Base-by-base conservation (phyloP, 306 rosid genomes). In the Vachellia collinsii region DNA sequence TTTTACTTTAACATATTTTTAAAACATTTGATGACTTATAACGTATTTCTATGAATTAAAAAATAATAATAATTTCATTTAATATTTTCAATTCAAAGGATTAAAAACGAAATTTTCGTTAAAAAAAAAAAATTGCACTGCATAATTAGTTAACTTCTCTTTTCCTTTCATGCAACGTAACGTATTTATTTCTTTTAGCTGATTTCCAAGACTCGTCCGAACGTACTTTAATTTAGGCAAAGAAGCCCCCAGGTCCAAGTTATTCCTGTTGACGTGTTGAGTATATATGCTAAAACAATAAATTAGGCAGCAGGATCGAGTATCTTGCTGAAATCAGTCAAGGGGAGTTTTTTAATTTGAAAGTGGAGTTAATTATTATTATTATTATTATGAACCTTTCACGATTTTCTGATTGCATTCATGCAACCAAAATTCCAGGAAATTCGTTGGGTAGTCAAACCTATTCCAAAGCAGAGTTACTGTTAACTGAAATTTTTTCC, bases 221-320 rank as follows among this genome's bases (percentile, higher is more conserved):
- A 63, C 4, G 37, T 50, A 54, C 62, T 74, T 66, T 50, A 54
- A 50, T 74, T 66, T 38, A 63, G 63, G 81, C 34, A 53, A 77
- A 47, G 22, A 80, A 86, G 29, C 70, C 67, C 66, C 37, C 37
- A 38, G 0, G 71, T n/a, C 71, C 51, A 42, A 13, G 53, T 16
- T n/a, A 44, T 70, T 70, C 74, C 72, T 20, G 11, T 56, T 53
- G 10, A 78, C n/a, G 65, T 48, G 75, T 66, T 53, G 51, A 56
- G 29, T 58, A 29, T 29, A 47, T 74, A 51, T 70, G 81, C 46
- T 71, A 71, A 85, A 78, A 37, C 85, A 64, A 44, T 79, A 41
- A 89, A 50, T 50, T 92, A 8, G 98, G 90, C 90, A 19, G 77
- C 8, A 44, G 19, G 77, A 29, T 29, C 34, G 85, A 75, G 36